These are phyloP conservation scores for Seiridium cupressi DNA, from an alignment of 2,329 filamentous ascomycete species.

Conservation along the genomic window DNA sequence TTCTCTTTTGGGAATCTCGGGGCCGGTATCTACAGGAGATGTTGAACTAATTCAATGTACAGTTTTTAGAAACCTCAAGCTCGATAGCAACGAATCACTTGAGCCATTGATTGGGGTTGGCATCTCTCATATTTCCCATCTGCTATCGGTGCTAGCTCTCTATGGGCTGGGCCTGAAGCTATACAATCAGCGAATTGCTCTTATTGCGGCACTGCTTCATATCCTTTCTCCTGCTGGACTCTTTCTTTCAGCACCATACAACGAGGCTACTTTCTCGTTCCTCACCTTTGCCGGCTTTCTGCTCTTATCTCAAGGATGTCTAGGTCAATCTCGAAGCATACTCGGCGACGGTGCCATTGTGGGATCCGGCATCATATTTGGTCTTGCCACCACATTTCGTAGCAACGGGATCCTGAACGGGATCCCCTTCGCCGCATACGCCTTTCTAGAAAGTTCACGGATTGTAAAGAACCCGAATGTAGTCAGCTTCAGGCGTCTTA, in stretches of 20 bases:
- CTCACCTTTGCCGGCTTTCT: constrained; percentile 74
- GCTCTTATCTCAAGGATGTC: constrained; percentile 58
- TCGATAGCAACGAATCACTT: constrained; percentile 19
- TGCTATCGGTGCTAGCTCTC: constrained; percentile 71
- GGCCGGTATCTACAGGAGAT: not conserved
- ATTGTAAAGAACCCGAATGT: constrained; percentile 34
- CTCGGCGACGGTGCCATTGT: constrained; percentile 52
- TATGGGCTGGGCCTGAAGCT: constrained; percentile 63
- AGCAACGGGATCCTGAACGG: constrained; percentile 88
- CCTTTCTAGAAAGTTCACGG: constrained; percentile 37
- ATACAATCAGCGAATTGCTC: constrained; percentile 53
- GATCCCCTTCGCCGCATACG: constrained; percentile 68
- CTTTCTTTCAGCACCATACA: constrained; percentile 85
- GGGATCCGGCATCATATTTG: constrained; percentile 66
- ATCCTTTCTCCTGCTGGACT: constrained; percentile 83
- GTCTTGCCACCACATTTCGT: constrained; percentile 69
- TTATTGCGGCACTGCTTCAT: constrained; percentile 71
- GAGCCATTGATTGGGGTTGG: constrained; percentile 58
- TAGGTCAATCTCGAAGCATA: constrained; percentile 24
- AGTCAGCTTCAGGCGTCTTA: constrained; percentile 48
- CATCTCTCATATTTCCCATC: constrained; percentile 73
- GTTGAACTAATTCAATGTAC: not conserved
- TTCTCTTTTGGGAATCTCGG: not conserved
- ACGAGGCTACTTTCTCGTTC: constrained; percentile 76
- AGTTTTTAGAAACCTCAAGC: constrained; percentile 24